phyloP scores from a whole-genome alignment of 345 rosid species.

The Arabis hirsuta region DNA sequence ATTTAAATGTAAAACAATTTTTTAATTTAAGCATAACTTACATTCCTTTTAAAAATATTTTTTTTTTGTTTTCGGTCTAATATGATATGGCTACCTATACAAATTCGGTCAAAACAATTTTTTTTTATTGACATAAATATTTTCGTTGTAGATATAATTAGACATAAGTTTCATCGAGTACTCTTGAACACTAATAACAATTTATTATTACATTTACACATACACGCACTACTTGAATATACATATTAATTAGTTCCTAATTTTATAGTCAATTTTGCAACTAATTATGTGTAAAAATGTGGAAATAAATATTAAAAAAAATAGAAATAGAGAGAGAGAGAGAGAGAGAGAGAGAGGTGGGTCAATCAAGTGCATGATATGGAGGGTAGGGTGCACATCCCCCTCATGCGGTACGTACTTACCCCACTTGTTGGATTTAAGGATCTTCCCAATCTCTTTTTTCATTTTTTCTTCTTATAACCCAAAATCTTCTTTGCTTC shows the following conservation, averaged over 20 bases:
- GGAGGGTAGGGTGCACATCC: constrained; percentile 44
- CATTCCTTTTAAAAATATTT: too few species aligned
- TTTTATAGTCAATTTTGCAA: background rate
- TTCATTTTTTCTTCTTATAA: background rate
- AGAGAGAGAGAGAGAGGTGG: background rate
- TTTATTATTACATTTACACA: background rate
- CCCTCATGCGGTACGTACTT: constrained; percentile 38
- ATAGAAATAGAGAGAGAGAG: too few species aligned
- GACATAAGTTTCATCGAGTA: too few species aligned
- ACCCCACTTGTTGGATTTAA: constrained; percentile 48
- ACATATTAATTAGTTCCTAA: background rate
- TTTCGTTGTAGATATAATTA: too few species aligned
- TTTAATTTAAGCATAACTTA: too few species aligned
- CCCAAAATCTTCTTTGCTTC: constrained; percentile 21
- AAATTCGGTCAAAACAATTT: too few species aligned
- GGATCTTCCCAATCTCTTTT: constrained; percentile 32
- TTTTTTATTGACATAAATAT: too few species aligned
- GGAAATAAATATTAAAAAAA: background rate
- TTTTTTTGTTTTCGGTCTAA: too few species aligned
- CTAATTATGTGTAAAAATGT: background rate
- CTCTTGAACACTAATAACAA: background rate
- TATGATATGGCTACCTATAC: too few species aligned
- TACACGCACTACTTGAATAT: background rate
- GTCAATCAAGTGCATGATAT: constrained; percentile 37
- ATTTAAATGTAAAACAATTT: too few species aligned